A percentile compares a stretch with the other conserved stretches of the same genome.
Conservation (phyloP, 441 rosid genomes). For the Gossypium lobatum region DNA sequence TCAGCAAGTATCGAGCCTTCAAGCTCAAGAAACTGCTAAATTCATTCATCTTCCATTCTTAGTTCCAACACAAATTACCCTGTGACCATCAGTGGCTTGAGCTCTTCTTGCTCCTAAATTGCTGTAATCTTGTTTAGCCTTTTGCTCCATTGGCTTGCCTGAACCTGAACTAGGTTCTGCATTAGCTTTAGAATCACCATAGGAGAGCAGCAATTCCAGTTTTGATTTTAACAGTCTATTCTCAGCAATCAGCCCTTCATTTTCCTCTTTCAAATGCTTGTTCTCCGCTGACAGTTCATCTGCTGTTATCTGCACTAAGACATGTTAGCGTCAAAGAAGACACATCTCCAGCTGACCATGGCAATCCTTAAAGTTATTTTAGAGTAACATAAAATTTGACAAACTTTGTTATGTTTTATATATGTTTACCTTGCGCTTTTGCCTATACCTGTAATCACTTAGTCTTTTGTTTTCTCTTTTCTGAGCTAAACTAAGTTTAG, state of each 20-base stretch:
- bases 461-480: not conserved
- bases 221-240: not conserved
- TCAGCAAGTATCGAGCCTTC: too few relatives aligned
- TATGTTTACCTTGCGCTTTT: conserved; percentile 1
- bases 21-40: too few relatives aligned
- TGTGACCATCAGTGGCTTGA: not conserved
- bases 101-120: not conserved
- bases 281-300: not conserved
- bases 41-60: too few relatives aligned
- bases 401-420: not conserved
- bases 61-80: not conserved
- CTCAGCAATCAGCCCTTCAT: not conserved
- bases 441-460: not conserved
- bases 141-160: not conserved
- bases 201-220: not conserved
- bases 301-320: not conserved
- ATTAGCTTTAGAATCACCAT: not conserved
- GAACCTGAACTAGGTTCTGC: not conserved
- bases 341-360: not conserved
- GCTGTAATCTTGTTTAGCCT: not conserved
- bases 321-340: not conserved
- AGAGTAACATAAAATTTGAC: too few relatives aligned
- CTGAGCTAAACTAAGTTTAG: not conserved
- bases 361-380: too few relatives aligned
- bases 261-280: not conserved